Evolutionary conservation across 202 grass and related monocot species (phyloP).

Genomic region (Cymbopogon flexuosus): DNA sequence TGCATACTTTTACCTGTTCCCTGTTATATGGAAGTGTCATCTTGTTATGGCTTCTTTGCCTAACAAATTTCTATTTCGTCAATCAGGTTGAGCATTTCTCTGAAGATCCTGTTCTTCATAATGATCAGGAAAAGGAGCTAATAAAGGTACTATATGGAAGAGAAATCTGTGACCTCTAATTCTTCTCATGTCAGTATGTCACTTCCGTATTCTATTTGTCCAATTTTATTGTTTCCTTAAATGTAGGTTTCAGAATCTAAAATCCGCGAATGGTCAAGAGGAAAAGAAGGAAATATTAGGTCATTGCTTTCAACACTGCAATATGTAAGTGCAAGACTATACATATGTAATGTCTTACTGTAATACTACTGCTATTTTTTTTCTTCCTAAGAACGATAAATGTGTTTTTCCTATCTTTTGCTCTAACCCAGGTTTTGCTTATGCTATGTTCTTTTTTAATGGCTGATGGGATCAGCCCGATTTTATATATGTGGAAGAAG

Average conservation of each 20-base stretch:
- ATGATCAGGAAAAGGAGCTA: slow-evolving; percentile 52
- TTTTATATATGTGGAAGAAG: neutral
- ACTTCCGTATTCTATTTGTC: neutral
- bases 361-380: slow-evolving; percentile 1
- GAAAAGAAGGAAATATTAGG: slow-evolving; percentile 98
- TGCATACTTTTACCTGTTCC: neutral
- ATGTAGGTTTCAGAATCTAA: slow-evolving; percentile 66
- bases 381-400: slow-evolving; percentile 1
- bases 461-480: neutral
- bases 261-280: slow-evolving; percentile 83
- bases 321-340: slow-evolving; percentile 64
- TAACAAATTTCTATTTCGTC: neutral
- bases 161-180: neutral
- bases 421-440: neutral
- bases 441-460: slow-evolving; percentile 13
- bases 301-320: slow-evolving; percentile 93
- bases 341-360: slow-evolving; percentile 3
- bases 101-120: slow-evolving; percentile 39
- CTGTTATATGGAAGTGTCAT: slow-evolving; percentile 1
- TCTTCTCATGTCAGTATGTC: slow-evolving; percentile 34
- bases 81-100: slow-evolving; percentile 69
- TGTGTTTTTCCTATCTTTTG: neutral
- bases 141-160: slow-evolving; percentile 56
- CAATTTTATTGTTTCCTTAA: slow-evolving; percentile 28
- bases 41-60: slow-evolving; percentile 15